A percentile compares a stretch with the other conserved stretches of the same genome.
These are phyloP conservation scores for Penicillium ochrochloron DNA, from an alignment of 495 filamentous ascomycete species.

Conservation along the genomic window DNA sequence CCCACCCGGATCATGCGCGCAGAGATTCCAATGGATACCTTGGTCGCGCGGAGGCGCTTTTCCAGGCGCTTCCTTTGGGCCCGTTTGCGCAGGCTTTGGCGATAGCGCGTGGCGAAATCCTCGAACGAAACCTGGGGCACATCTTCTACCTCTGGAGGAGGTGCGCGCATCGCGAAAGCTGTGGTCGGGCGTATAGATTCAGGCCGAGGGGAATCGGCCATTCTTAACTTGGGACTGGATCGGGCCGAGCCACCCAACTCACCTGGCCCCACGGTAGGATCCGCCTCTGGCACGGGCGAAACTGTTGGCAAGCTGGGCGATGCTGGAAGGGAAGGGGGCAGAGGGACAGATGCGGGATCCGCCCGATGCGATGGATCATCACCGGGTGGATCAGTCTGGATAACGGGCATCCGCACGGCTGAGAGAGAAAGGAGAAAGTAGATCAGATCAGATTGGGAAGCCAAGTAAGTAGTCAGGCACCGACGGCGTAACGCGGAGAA, in stretches of 20 bases:
- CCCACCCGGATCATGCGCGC: slow-evolving; percentile 79
- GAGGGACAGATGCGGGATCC: slow-evolving; percentile 34
- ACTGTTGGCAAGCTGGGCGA: slow-evolving; percentile 20
- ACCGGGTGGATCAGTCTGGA: slow-evolving; percentile 37
- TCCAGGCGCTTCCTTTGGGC: slow-evolving; percentile 47
- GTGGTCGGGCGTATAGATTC: slow-evolving; percentile 20
- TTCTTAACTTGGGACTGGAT: slow-evolving; percentile 39
- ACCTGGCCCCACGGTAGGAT: slow-evolving; percentile 37
- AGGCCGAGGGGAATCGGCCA: slow-evolving; percentile 30
- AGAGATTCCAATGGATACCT: slow-evolving; percentile 75
- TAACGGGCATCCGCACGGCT: slow-evolving; percentile 36
- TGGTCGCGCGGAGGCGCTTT: slow-evolving; percentile 47
- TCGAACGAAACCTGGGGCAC: slow-evolving; percentile 46
- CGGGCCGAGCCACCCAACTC: slow-evolving; percentile 49
- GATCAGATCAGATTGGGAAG: slow-evolving; percentile 30
- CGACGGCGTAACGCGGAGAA: slow-evolving; percentile 8
- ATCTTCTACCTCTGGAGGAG: slow-evolving; percentile 24
- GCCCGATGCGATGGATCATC: slow-evolving; percentile 35
- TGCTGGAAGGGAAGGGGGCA: slow-evolving; percentile 34
- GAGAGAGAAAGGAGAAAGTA: slow-evolving; percentile 9
- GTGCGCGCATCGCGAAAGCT: slow-evolving; percentile 16
- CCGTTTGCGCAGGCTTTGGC: slow-evolving; percentile 50
- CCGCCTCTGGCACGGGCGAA: slow-evolving; percentile 9
- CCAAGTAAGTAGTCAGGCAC: slow-evolving; percentile 24
- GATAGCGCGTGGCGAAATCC: slow-evolving; percentile 47